Evolutionary conservation across 2,329 filamentous ascomycete genomes (phyloP), one percentile per base, ranked within the genome.

Genomic region (Phaeosphaeriaceae sp.): DNA sequence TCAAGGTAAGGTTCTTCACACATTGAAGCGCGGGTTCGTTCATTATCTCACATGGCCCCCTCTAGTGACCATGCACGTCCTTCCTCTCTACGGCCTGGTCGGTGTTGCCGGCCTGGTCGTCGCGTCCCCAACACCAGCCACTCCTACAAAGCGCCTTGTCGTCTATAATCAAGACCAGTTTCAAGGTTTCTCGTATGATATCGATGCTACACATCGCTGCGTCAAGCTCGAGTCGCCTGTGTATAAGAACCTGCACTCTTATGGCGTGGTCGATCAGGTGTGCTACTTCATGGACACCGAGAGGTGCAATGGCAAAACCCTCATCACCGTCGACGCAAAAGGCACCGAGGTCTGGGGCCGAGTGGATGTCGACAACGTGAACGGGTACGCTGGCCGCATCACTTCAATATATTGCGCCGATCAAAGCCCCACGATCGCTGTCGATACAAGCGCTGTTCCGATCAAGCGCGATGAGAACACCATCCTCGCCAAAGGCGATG

Each of bases 241-340:
- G 22, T 53, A 53, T 24, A 46, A 46, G 41, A 53, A 53, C 17
- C 6, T 53, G 22, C 41, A 36, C 22, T 53, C 50, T 7, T 46
- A 33, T 22, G n/a, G 22, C 13, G 50, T 53, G 15, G 25, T 24
- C 11, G n/a, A 53, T 22, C n/a, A 33, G 42, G 40, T 46, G 1
- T 53, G 50, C 50, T 41, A 27, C 42, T 53, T 53, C 50, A 53
- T 46, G 41, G 50, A 46, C 27, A 33, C 15, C 13, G 42, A 53
- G 1, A 21, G 27, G 13, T 53, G 50, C n/a, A 36, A 33, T 17
- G 42, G 41, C n/a, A 53, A 53, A 6, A 13, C 15, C 31, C 24
- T 53, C 25, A 17, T 46, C 19, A 45, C 24, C 6, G 41, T 25
- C 2, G 41, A 46, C 27, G 40, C 41, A 3, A 11, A 19, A 20